Evolutionary conservation across 2,329 filamentous ascomycete genomes (phyloP), one percentile per base, ranked within the genome.

Genomic region (Graphium sp.): DNA sequence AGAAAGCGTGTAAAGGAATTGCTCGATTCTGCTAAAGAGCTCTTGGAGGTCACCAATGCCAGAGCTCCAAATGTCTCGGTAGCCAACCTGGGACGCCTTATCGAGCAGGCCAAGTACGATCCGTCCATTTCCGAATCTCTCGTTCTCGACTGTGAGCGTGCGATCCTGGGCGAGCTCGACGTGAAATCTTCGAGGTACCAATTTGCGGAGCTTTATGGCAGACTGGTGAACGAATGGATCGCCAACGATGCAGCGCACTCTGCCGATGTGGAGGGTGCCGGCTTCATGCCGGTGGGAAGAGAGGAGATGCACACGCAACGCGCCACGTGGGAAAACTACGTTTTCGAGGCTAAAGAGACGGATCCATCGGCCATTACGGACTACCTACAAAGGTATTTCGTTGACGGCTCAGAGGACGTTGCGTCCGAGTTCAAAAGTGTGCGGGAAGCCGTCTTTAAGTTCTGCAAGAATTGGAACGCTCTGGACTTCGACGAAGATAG

Each of bases 221-320:
- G 55, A 26, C 46, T 62, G 4, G 56, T 60, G n/a, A 60, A 50
- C 1, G 58, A 62, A 34, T 62, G 56, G 57, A 43, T 61, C 2
- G 49, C 49, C 1, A 38, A 42, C 1, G 44, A 45, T 3, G n/a
- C 34, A 45, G 36, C 16, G 22, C n/a, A 6, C n/a, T n/a, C n/a
- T n/a, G n/a, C n/a, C n/a, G n/a, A n/a, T n/a, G n/a, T n/a, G n/a
- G n/a, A n/a, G n/a, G n/a, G n/a, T n/a, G n/a, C n/a, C n/a, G n/a
- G n/a, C n/a, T n/a, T n/a, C n/a, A 39, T 55, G 11, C 48, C 60
- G 30, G 37, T 42, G 2, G 39, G 37, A 11, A 40, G 40, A 10
- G 39, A n/a, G n/a, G n/a, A n/a, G n/a, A n/a, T n/a, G n/a, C n/a
- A n/a, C n/a, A n/a, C n/a, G n/a, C n/a, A n/a, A n/a, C n/a, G n/a